These are phyloP conservation scores for Aureobasidium musti DNA, from an alignment of 2,329 filamentous ascomycete species.

Conservation along the genomic window DNA sequence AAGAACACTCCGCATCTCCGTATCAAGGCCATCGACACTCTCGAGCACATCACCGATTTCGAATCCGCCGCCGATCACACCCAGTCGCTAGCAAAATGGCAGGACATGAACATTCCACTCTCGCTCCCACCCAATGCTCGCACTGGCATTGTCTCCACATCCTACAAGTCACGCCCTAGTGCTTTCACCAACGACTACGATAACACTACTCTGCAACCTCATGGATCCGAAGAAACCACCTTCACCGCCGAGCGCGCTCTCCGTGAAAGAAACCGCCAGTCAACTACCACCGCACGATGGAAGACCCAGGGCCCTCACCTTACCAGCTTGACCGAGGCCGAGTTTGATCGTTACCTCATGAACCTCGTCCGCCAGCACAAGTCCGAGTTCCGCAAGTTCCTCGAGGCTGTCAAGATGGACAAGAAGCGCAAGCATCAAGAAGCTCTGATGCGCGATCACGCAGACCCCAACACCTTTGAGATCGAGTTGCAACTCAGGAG, in stretches of 20 bases:
- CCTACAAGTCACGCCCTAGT: constrained; percentile 33
- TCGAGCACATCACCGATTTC: constrained; percentile 88
- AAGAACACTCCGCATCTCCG: constrained; percentile 72
- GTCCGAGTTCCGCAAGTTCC: constrained; percentile 39
- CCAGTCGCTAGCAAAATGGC: constrained; percentile 79
- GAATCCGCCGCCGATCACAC: constrained; percentile 78
- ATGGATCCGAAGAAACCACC: constrained; percentile 37
- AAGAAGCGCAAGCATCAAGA: constrained; percentile 32
- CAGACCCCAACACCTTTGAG: constrained; percentile 23
- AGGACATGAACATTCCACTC: constrained; percentile 75
- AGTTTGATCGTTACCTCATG: constrained; percentile 57
- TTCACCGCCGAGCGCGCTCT: constrained; percentile 33
- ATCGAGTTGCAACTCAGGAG: constrained; percentile 20
- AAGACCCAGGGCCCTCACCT: constrained; percentile 62
- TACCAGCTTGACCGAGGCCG: constrained; percentile 56
- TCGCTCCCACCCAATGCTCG: constrained; percentile 47
- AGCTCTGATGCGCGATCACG: constrained; percentile 23
- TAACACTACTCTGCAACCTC: constrained; percentile 43
- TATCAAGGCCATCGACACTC: constrained; percentile 76
- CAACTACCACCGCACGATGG: constrained; percentile 43
- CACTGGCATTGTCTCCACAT: neutral
- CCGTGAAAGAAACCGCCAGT: constrained; percentile 34
- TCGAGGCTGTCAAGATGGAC: constrained; percentile 32
- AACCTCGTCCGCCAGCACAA: constrained; percentile 45
- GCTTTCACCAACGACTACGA: constrained; percentile 49